Base-by-base conservation (phyloP, 148 eudicot species). In the Cornus kousa region DNA sequence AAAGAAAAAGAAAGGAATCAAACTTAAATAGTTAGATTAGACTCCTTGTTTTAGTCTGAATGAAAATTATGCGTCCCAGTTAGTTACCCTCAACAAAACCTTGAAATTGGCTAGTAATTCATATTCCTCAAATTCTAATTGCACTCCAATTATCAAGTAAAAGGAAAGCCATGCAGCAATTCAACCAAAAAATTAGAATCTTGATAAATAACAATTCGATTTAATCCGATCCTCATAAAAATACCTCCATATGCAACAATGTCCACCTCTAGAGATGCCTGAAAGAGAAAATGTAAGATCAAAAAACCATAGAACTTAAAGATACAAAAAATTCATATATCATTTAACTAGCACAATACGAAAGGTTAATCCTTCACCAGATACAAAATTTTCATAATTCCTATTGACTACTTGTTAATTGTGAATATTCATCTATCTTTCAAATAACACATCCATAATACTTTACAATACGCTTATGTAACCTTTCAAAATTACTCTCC, bases 241-340 rank as follows among this genome's bases (percentile, higher is more conserved):
- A 67, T 84, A 95, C 98, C 99, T 87, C 99, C 99, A 79, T 93
- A 93, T 28, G 99, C 99, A 69, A 95, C 91, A 74, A 95, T 92
- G 80, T 95, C 99, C 81, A 95, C 99, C 84, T 92, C 85, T 37
- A 96, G 81, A 79, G 82, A 78, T 77, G 94, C 98, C 97, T 95
- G 87, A 79, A 67, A 86, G 33, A 73, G n/a, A 70, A 80, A 64
- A 60, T 12, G 57, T 48, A 68, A 74, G 67, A 4, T 35, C 28
- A 66, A 74, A 55, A 60, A 73, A 2, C 71, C 48, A 68, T 14
- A 55, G 32, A 35, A 57, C 6, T 9, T 60, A 46, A 69, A 73
- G n/a, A 23, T 46, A 50, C 40, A 46, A 80, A 9, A 48, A 20
- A 9, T 24, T n/a, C 66, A 9, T 31, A 35, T 14, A 48, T 66